These are phyloP conservation scores for Diatrype stigma DNA, from an alignment of 2,329 filamentous ascomycete genomes.

Conservation along the genomic window DNA sequence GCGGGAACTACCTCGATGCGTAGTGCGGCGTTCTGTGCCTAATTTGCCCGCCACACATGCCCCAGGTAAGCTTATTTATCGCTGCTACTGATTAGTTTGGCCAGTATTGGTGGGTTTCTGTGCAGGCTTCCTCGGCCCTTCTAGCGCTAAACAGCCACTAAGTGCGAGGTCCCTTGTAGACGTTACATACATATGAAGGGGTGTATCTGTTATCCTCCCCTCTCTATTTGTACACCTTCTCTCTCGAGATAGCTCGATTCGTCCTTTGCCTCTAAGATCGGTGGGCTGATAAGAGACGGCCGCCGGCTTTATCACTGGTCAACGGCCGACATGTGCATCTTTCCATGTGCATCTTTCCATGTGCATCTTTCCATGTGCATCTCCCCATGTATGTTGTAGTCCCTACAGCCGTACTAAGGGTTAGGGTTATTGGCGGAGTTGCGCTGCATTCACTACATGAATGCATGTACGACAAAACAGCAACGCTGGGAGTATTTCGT, in stretches of 20 bases:
- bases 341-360: no score
- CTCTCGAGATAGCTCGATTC: no score
- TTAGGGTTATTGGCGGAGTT: no score
- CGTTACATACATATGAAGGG: not conserved
- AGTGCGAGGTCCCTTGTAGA: conserved; percentile 3
- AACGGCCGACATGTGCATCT: not conserved
- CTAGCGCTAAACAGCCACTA: no score
- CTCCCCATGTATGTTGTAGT: no score
- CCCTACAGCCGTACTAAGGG: no score
- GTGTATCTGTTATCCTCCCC: not conserved
- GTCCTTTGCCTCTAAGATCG: no score
- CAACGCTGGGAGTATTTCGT: no score
- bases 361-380: no score
- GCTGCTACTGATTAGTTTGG: conserved; percentile 1
- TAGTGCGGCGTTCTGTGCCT: not conserved
- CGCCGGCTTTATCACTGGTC: not conserved
- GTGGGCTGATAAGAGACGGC: not conserved
- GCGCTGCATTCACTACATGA: no score
- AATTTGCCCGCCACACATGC: not conserved
- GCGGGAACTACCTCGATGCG: not conserved
- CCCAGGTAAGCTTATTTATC: not conserved
- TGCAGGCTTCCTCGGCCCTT: conserved; percentile 33
- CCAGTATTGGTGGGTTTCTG: conserved; percentile 23
- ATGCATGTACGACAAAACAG: no score
- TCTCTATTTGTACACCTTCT: not conserved